Conservation (phyloP, 306 rosid species). For the Crataegus laevigata region DNA sequence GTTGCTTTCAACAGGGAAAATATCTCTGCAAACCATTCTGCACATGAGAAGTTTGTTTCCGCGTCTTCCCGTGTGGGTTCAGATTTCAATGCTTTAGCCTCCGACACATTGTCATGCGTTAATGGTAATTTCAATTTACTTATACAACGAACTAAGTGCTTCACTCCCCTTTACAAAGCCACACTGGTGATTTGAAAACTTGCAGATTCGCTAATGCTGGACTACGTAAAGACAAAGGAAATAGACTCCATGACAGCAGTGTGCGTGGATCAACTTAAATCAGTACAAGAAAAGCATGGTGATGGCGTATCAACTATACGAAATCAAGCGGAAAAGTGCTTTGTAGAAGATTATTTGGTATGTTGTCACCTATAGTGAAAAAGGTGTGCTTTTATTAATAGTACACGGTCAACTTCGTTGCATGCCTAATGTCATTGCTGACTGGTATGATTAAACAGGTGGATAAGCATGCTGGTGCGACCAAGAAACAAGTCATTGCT, state of each 20-base stretch:
- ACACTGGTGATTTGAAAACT: not conserved
- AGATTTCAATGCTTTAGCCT: slow-evolving; percentile 38
- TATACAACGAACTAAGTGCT: not conserved
- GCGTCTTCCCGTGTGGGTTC: slow-evolving; percentile 41
- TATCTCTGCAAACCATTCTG: slow-evolving; percentile 32
- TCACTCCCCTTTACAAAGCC: not conserved
- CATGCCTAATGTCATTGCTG: not conserved
- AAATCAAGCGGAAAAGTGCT: slow-evolving; percentile 53
- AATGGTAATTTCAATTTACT: slow-evolving; percentile 46
- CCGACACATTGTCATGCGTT: slow-evolving; percentile 37
- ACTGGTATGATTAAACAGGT: slow-evolving; percentile 38
- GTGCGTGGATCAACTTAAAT: slow-evolving; percentile 47
- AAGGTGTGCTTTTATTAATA: not conserved
- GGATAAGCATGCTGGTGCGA: slow-evolving; percentile 35
- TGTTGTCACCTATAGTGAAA: not conserved
- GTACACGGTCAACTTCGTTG: not conserved
- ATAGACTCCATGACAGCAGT: slow-evolving; percentile 45
- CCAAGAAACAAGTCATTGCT: slow-evolving; percentile 30
- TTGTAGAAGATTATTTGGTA: slow-evolving; percentile 68
- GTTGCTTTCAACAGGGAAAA: slow-evolving; percentile 40
- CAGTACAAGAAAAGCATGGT: slow-evolving; percentile 50
- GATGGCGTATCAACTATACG: slow-evolving; percentile 42
- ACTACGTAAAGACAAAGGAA: slow-evolving; percentile 58
- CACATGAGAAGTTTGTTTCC: slow-evolving; percentile 42
- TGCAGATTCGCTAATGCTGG: slow-evolving; percentile 56